These are phyloP conservation scores for Geosmithia morbida DNA, from an alignment of 2,329 filamentous ascomycete species.

Conservation along the genomic window DNA sequence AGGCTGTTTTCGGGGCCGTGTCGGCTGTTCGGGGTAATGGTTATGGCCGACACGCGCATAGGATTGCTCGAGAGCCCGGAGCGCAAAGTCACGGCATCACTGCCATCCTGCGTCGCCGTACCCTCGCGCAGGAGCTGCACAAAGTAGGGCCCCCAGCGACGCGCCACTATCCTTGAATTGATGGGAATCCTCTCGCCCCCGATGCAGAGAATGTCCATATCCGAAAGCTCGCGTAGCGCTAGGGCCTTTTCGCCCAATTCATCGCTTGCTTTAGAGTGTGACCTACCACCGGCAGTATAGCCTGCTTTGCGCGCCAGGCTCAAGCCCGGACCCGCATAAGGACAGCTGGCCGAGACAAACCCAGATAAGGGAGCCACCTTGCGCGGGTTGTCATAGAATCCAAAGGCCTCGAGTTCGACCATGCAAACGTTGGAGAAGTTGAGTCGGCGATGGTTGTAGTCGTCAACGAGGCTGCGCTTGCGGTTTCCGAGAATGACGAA, in stretches of 20 bases:
- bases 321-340: constrained; percentile 39
- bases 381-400: constrained; percentile 89
- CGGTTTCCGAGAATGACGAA: constrained; percentile 93
- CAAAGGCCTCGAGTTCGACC: constrained; percentile 94
- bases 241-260: constrained; percentile 75
- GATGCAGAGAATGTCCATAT: constrained; percentile 94
- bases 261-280: constrained; percentile 63
- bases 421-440: constrained; percentile 96
- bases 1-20: constrained; percentile 24
- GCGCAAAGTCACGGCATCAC: constrained; percentile 62
- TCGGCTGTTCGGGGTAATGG: constrained; percentile 59
- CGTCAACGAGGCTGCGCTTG: constrained; percentile 85
- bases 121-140: constrained; percentile 81
- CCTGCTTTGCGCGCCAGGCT: constrained; percentile 45
- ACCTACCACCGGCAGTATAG: constrained; percentile 60
- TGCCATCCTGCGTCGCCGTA: constrained; percentile 54
- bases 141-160: constrained; percentile 92
- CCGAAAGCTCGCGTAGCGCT: constrained; percentile 68
- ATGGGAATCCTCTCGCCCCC: constrained; percentile 85
- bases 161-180: constrained; percentile 76
- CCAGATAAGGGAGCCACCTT: constrained; percentile 64
- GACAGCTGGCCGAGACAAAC: constrained; percentile 72
- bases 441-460: constrained; percentile 95
- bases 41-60: constrained; percentile 67
- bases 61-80: constrained; percentile 42